Conservation (phyloP, 1,139 yeast species). For the Suhomyces bokatorum region DNA sequence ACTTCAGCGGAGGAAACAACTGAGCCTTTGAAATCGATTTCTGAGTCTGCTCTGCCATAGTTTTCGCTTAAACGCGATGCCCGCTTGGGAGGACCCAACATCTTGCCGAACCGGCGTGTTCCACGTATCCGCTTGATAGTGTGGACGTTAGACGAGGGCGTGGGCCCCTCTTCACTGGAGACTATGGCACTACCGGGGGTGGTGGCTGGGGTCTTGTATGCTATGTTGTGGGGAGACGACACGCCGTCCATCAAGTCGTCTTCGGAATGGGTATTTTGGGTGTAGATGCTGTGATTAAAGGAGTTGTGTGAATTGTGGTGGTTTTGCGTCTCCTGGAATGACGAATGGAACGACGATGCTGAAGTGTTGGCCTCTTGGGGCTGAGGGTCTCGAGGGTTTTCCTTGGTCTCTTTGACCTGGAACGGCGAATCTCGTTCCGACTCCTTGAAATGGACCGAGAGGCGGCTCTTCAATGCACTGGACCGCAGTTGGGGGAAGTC, state of each 20-base stretch:
- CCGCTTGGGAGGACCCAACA: conserved; percentile 44
- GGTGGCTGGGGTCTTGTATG: conserved; percentile 20
- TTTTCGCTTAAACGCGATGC: conserved; percentile 27
- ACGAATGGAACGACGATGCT: conserved; percentile 13
- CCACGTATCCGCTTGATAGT: conserved; percentile 31
- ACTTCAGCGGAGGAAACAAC: background rate
- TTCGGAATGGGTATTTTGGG: conserved; percentile 18
- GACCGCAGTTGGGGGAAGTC: conserved; percentile 31
- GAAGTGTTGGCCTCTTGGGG: conserved; percentile 6
- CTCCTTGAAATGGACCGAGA: conserved; percentile 37
- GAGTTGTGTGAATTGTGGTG: conserved; percentile 4
- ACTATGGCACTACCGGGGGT: conserved; percentile 21
- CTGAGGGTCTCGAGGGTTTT: conserved; percentile 6
- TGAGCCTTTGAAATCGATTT: background rate
- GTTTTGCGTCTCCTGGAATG: conserved; percentile 9
- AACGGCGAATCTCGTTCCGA: conserved; percentile 1
- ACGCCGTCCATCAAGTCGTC: conserved; percentile 16
- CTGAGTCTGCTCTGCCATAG: conserved; percentile 5
- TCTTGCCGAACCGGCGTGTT: conserved; percentile 35
- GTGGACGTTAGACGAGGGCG: conserved; percentile 13
- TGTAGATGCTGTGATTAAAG: conserved; percentile 13
- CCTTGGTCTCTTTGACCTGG: conserved; percentile 6
- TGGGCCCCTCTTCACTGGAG: conserved; percentile 4
- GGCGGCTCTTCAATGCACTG: conserved; percentile 27
- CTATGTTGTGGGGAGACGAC: conserved; percentile 13